A percentile compares a stretch with the other conserved stretches of the same genome.
These are phyloP conservation scores for Salix koriyanagi DNA, from an alignment of 345 rosid species.

Conservation along the genomic window DNA sequence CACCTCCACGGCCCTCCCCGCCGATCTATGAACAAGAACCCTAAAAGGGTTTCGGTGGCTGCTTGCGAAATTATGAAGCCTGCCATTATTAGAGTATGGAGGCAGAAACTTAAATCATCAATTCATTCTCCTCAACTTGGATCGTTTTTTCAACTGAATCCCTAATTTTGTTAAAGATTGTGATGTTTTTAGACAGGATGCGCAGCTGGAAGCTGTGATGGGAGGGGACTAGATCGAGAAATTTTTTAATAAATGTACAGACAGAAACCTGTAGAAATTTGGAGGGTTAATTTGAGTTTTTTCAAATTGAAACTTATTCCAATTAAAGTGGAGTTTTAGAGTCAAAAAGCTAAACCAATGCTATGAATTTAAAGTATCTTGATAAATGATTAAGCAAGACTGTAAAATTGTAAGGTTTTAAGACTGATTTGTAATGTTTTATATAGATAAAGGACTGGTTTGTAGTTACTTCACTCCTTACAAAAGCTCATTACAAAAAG, in stretches of 20 bases:
- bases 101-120: neutral
- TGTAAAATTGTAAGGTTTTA: neutral
- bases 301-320: no score
- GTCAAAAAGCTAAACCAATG: no score
- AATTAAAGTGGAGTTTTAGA: no score
- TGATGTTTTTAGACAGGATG: no score
- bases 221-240: no score
- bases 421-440: neutral
- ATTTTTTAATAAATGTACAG: no score
- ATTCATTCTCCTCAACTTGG: neutral
- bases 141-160: no score
- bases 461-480: neutral
- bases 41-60: neutral
- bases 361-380: no score
- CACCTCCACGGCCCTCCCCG: neutral
- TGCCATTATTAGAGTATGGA: neutral
- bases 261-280: no score
- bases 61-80: neutral
- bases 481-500: neutral
- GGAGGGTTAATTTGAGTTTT: no score
- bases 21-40: neutral
- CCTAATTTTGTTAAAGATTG: neutral
- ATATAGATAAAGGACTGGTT: neutral
- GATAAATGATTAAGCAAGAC: no score
- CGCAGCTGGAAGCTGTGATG: no score